Evolutionary conservation across 805 yeast genomes (phyloP).

Genomic region (Yarrowia divulgata): DNA sequence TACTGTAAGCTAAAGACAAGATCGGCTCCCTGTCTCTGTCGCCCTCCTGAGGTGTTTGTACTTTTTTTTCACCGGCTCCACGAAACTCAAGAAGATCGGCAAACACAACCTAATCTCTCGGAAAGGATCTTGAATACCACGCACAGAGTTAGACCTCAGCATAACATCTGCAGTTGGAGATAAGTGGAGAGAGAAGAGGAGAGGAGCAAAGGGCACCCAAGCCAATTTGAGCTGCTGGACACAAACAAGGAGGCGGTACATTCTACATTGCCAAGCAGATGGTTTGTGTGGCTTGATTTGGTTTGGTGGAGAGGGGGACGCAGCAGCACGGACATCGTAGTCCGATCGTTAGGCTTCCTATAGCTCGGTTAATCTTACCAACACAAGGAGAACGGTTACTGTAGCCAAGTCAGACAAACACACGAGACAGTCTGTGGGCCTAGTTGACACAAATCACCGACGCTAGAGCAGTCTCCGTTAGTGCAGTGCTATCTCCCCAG

Average conservation of each 20-base stretch:
- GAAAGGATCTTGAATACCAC: slow-evolving; percentile 27
- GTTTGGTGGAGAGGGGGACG: background rate
- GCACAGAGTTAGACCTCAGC: slow-evolving; percentile 22
- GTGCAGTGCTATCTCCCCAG: slow-evolving; percentile 12
- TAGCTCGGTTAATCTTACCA: background rate
- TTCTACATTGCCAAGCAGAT: no score
- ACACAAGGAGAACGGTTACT: background rate
- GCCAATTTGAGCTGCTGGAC: no score
- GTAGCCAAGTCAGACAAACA: background rate
- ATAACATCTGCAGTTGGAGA: slow-evolving; percentile 5
- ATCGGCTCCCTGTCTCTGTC: background rate
- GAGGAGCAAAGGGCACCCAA: background rate
- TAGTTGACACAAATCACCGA: slow-evolving; percentile 1
- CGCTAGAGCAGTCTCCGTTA: background rate
- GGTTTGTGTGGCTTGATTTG: slow-evolving; percentile 1
- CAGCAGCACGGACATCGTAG: background rate
- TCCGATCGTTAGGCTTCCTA: background rate
- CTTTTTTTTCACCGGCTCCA: no score
- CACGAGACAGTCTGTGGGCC: background rate
- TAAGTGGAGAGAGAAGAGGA: background rate
- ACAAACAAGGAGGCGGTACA: background rate
- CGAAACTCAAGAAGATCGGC: background rate
- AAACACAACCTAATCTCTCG: slow-evolving; percentile 27
- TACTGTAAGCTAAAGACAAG: background rate
- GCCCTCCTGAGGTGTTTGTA: no score